A percentile compares a stretch with the other conserved stretches of the same genome.
Evolutionary conservation across 352 stramenopile species (phyloP).

Genomic region (Pythium pectinolyticum): DNA sequence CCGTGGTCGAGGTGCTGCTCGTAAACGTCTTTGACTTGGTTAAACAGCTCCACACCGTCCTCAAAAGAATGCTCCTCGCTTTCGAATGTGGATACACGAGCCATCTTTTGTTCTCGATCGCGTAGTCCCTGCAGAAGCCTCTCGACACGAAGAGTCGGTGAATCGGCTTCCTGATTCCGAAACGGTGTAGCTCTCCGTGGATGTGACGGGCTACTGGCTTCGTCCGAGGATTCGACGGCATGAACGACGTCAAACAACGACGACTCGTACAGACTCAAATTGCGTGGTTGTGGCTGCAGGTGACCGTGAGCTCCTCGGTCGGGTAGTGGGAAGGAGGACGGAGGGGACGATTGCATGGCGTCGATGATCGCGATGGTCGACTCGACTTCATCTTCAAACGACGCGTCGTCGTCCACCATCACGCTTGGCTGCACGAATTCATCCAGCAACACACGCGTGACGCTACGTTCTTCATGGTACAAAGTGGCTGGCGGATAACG

Average conservation of each 20-base stretch:
- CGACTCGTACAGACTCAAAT: conserved; percentile 39
- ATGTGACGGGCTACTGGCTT: no score
- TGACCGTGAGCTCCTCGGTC: neutral
- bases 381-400: conserved; percentile 30
- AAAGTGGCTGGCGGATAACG: neutral
- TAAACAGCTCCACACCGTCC: conserved; percentile 44
- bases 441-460: conserved; percentile 15
- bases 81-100: conserved; percentile 6
- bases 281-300: neutral
- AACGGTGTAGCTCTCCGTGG: no score
- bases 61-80: conserved; percentile 10
- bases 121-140: conserved; percentile 32
- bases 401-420: conserved; percentile 17
- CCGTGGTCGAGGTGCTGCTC: conserved; percentile 23
- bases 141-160: conserved; percentile 13
- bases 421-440: conserved; percentile 24
- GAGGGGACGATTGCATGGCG: conserved; percentile 5
- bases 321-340: no score
- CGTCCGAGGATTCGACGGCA: conserved; percentile 35
- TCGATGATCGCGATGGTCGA: conserved; percentile 19
- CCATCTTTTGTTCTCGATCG: conserved; percentile 34
- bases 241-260: conserved; percentile 52
- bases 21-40: conserved; percentile 41
- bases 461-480: conserved; percentile 6
- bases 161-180: neutral